A percentile compares a stretch with the other conserved stretches of the same genome.
Evolutionary conservation across 1,284 basidiomycete species (phyloP).

Genomic region (Irpex rosettiformis): DNA sequence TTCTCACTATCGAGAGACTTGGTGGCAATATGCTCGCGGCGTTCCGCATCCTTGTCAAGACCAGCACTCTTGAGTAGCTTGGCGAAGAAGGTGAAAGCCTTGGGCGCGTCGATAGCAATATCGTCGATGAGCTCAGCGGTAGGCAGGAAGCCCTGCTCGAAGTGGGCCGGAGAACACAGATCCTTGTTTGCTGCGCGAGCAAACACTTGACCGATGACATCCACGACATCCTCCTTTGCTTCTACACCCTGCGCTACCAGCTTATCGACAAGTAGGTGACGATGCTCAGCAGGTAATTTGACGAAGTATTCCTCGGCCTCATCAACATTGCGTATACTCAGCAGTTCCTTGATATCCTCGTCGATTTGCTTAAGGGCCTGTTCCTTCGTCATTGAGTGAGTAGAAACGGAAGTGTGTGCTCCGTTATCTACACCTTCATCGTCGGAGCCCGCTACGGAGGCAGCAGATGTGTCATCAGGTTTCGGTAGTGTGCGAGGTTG

Average conservation of each 20-base stretch:
- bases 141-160: conserved; percentile 64
- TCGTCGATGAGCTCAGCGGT: conserved; percentile 82
- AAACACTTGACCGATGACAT: conserved; percentile 73
- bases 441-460: conserved; percentile 49
- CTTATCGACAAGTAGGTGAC: conserved; percentile 68
- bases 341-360: conserved; percentile 78
- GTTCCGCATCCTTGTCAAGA: conserved; percentile 52
- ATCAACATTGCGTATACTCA: conserved; percentile 72
- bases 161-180: conserved; percentile 49
- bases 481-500: conserved; percentile 56
- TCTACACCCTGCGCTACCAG: conserved; percentile 72
- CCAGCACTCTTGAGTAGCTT: conserved; percentile 67
- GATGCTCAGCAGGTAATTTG: conserved; percentile 62
- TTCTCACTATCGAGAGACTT: conserved; percentile 59
- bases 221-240: conserved; percentile 82
- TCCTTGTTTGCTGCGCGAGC: conserved; percentile 51
- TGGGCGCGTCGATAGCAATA: conserved; percentile 85
- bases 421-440: conserved; percentile 43
- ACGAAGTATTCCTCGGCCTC: conserved; percentile 88
- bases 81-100: conserved; percentile 77
- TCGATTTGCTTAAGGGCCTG: conserved; percentile 77
- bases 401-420: conserved; percentile 9
- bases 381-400: conserved; percentile 60
- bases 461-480: conserved; percentile 45
- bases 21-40: conserved; percentile 47